Evolutionary conservation across 768 basidiomycete genomes (phyloP).

Genomic region (Tricholoma sp.): DNA sequence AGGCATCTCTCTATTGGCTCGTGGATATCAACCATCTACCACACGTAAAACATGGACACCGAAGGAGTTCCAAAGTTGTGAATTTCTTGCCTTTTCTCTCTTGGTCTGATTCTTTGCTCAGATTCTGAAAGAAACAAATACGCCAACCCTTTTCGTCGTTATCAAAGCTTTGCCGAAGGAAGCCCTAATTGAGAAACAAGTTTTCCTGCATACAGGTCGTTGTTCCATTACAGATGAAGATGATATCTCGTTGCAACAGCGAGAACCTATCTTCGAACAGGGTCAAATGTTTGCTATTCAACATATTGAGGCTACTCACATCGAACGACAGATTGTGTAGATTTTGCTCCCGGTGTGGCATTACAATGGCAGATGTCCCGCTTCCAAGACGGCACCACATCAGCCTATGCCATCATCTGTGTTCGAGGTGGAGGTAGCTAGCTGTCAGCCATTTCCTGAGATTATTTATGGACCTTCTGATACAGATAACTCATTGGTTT

Average conservation of each 20-base stretch:
- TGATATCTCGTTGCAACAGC: constrained; percentile 19
- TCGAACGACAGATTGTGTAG: neutral
- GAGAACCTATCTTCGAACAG: constrained; percentile 33
- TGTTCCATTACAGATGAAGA: constrained; percentile 43
- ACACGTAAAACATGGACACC: constrained; percentile 36
- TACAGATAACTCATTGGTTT: constrained; percentile 9
- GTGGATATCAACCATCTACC: constrained; percentile 31
- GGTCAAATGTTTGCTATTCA: constrained; percentile 25
- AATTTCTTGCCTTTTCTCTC: neutral
- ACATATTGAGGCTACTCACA: neutral
- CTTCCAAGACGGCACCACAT: constrained; percentile 32
- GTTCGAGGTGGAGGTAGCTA: constrained; percentile 30
- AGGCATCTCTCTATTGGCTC: constrained; percentile 75
- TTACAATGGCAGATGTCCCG: constrained; percentile 47
- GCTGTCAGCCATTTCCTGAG: neutral
- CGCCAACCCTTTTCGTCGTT: constrained; percentile 51
- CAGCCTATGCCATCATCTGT: constrained; percentile 42
- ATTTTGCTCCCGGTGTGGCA: constrained; percentile 5
- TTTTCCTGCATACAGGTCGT: constrained; percentile 63
- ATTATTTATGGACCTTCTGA: neutral
- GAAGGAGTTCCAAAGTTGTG: constrained; percentile 15
- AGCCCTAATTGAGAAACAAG: constrained; percentile 74
- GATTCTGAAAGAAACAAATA: constrained; percentile 11
- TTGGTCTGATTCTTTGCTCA: neutral
- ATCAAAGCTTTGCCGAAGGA: constrained; percentile 66